Evolutionary conservation across 805 yeast genomes (phyloP).

Genomic region (Saturnispora galanensis): DNA sequence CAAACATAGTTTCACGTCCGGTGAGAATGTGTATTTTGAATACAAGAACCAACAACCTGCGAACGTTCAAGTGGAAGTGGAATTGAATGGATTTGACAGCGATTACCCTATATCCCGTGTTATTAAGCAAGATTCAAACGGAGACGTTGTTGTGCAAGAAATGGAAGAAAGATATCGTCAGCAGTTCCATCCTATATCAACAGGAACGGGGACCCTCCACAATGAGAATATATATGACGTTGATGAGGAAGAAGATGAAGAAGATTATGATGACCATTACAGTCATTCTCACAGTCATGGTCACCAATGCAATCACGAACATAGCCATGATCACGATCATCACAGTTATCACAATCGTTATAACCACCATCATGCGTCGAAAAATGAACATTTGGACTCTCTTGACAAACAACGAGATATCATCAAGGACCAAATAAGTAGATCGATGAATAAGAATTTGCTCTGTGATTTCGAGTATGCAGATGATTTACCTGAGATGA

Average conservation of each 20-base stretch:
- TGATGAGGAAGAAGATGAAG: not conserved
- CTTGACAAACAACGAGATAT: slow-evolving; percentile 16
- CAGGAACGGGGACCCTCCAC: slow-evolving; percentile 11
- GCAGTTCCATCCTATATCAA: slow-evolving; percentile 6
- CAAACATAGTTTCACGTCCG: slow-evolving; percentile 13
- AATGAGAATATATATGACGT: no score
- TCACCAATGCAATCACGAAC: slow-evolving; percentile 3
- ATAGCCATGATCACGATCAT: slow-evolving; percentile 10
- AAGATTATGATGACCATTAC: slow-evolving; percentile 11
- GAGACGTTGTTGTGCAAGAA: slow-evolving; percentile 66
- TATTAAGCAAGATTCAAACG: slow-evolving; percentile 56
- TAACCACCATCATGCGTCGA: slow-evolving; percentile 6
- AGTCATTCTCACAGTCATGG: slow-evolving; percentile 12
- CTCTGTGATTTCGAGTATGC: slow-evolving; percentile 29
- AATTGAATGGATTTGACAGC: slow-evolving; percentile 43
- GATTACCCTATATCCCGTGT: slow-evolving; percentile 69
- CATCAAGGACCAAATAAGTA: slow-evolving; percentile 14
- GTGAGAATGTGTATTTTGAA: slow-evolving; percentile 20
- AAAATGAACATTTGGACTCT: slow-evolving; percentile 2
- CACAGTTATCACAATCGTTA: slow-evolving; percentile 12
- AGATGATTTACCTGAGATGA: slow-evolving; percentile 43
- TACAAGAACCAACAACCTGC: slow-evolving; percentile 4
- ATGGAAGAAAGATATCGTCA: slow-evolving; percentile 18
- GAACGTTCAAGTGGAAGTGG: slow-evolving; percentile 28
- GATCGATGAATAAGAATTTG: slow-evolving; percentile 17